Evolutionary conservation across 1,284 basidiomycete genomes (phyloP).

Genomic region (Kalmanozyma brasiliensis): DNA sequence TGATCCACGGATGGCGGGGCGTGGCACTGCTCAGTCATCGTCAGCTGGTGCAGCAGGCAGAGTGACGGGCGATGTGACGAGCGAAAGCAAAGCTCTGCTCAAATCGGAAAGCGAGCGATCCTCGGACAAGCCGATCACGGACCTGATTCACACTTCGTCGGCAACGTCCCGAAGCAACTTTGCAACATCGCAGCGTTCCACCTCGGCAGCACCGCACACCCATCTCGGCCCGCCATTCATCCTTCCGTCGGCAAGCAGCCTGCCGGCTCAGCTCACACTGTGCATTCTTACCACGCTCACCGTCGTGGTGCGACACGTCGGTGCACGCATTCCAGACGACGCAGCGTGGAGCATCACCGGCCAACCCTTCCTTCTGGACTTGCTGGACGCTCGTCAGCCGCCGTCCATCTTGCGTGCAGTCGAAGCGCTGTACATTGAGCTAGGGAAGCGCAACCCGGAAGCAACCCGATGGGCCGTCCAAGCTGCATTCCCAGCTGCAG

Average conservation of each 20-base stretch:
- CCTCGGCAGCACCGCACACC: not conserved
- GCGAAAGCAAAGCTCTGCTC: slow-evolving; percentile 3
- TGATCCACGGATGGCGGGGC: slow-evolving; percentile 12
- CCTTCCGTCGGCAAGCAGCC: slow-evolving; percentile 14
- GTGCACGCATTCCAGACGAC: slow-evolving; percentile 22
- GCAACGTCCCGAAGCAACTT: not conserved
- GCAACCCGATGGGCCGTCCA: slow-evolving; percentile 22
- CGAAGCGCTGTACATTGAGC: slow-evolving; percentile 10
- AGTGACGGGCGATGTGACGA: too few relatives aligned
- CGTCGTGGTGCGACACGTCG: slow-evolving; percentile 14
- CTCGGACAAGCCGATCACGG: not conserved
- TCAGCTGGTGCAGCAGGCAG: too few relatives aligned
- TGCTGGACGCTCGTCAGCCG: slow-evolving; percentile 32
- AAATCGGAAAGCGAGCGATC: not conserved
- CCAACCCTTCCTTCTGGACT: slow-evolving; percentile 12
- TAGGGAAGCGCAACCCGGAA: slow-evolving; percentile 18
- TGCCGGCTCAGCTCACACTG: slow-evolving; percentile 28
- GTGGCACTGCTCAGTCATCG: not conserved
- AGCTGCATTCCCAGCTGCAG: slow-evolving; percentile 10
- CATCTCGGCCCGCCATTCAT: slow-evolving; percentile 22
- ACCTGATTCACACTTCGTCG: slow-evolving; percentile 1
- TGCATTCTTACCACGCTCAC: slow-evolving; percentile 28
- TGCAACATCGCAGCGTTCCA: not conserved
- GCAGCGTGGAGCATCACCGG: slow-evolving; percentile 34
- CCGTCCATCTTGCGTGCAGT: slow-evolving; percentile 10